Percentiles rank a stretch among this genome's conserved stretches.
Conservation (phyloP, 2,329 filamentous ascomycete genomes). For the Trichoderma polysporum region DNA sequence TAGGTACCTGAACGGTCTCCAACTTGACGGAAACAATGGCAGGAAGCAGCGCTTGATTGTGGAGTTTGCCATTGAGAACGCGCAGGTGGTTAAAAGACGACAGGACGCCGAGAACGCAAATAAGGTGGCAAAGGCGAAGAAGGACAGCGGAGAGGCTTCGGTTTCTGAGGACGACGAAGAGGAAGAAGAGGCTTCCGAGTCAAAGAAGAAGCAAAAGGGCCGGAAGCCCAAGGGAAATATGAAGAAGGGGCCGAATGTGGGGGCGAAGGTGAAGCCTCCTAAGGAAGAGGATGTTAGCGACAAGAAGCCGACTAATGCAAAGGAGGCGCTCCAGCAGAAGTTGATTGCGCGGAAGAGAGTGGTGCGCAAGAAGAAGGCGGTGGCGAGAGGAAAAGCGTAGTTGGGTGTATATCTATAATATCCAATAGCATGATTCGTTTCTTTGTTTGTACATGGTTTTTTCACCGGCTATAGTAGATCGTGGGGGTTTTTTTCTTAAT, state of each 20-base stretch:
- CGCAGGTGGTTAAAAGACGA: conserved; percentile 85
- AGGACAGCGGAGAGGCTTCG: neutral
- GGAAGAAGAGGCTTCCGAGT: conserved; percentile 31
- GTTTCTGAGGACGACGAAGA: neutral
- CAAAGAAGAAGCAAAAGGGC: conserved; percentile 27
- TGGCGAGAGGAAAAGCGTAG: conserved; percentile 36
- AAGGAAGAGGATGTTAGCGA: conserved; percentile 26
- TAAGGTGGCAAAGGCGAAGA: conserved; percentile 31
- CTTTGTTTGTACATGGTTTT: neutral
- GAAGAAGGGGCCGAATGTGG: conserved; percentile 26
- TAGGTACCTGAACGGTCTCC: conserved; percentile 84
- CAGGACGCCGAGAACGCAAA: conserved; percentile 39
- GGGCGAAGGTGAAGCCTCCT: conserved; percentile 30
- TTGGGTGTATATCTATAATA: neutral
- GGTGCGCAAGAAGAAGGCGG: conserved; percentile 67
- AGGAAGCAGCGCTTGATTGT: conserved; percentile 88
- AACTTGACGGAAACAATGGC: conserved; percentile 60
- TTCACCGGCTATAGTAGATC: neutral
- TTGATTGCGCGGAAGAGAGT: conserved; percentile 85
- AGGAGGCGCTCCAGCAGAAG: conserved; percentile 57
- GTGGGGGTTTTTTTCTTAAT: neutral
- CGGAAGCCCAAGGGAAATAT: conserved; percentile 14
- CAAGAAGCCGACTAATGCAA: conserved; percentile 38
- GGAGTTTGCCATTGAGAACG: conserved; percentile 98
- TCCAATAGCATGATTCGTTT: neutral